These are phyloP conservation scores for Hirsutella minnesotensis DNA, from an alignment of 2,329 filamentous ascomycete genomes.

Conservation along the genomic window DNA sequence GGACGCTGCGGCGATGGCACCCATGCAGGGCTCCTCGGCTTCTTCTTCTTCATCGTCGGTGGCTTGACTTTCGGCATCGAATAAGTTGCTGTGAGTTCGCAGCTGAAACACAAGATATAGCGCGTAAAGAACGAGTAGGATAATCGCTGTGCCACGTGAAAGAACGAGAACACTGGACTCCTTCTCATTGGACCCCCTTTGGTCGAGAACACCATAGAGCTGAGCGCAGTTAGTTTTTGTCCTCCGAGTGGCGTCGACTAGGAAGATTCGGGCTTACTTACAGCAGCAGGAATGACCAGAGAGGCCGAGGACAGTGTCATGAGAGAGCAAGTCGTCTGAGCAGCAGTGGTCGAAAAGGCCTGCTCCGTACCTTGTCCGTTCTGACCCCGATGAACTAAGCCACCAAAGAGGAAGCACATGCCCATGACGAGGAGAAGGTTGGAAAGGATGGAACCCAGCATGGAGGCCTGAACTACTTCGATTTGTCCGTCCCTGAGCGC, in stretches of 20 bases:
- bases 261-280: constrained; percentile 14
- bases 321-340: constrained; percentile 63
- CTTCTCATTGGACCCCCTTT: constrained; percentile 26
- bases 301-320: constrained; percentile 69
- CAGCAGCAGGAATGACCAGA: constrained; percentile 65
- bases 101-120: constrained; percentile 73
- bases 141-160: constrained; percentile 65
- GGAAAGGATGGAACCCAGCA: constrained; percentile 91
- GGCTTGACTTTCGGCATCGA: constrained; percentile 38
- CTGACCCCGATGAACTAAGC: constrained; percentile 46
- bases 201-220: constrained; percentile 55
- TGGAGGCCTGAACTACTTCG: constrained; percentile 92
- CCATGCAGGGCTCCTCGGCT: constrained; percentile 40
- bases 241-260: neutral
- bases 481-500: constrained; percentile 78
- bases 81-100: constrained; percentile 60
- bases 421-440: constrained; percentile 82
- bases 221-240: constrained; percentile 12
- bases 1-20: constrained; percentile 49
- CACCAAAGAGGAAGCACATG: constrained; percentile 69
- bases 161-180: constrained; percentile 52
- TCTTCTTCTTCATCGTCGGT: constrained; percentile 26
- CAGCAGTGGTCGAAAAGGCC: constrained; percentile 62
- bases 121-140: constrained; percentile 62
- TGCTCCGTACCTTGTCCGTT: constrained; percentile 54